Conservation (phyloP, 2,329 filamentous ascomycete genomes). For the Hymenoscyphus fructigenus region DNA sequence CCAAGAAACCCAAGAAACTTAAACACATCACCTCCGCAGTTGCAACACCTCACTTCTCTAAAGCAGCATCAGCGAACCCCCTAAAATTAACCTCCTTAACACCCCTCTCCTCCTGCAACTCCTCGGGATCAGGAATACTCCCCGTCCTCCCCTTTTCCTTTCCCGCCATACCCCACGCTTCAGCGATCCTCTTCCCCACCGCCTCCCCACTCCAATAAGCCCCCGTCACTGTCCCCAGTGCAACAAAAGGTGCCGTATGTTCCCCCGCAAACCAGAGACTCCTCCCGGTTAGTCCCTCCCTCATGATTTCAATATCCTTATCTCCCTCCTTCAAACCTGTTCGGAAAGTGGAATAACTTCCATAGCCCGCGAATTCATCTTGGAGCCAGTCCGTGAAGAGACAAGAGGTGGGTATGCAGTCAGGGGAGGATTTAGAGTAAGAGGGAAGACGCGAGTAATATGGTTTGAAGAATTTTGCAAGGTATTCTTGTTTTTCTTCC, state of each 20-base stretch:
- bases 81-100: slow-evolving; percentile 19
- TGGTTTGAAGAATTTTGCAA: slow-evolving; percentile 54
- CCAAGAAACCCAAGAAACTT: too few relatives aligned
- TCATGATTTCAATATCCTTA: slow-evolving; percentile 55
- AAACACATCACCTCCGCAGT: too few relatives aligned
- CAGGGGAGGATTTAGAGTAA: slow-evolving; percentile 45
- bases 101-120: not conserved
- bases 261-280: slow-evolving; percentile 67
- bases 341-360: slow-evolving; percentile 69
- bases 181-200: slow-evolving; percentile 64
- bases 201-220: slow-evolving; percentile 90
- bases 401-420: slow-evolving; percentile 54
- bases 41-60: slow-evolving; percentile 13
- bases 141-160: not conserved
- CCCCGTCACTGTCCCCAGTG: slow-evolving; percentile 82
- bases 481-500: slow-evolving; percentile 32
- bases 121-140: not conserved
- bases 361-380: slow-evolving; percentile 65
- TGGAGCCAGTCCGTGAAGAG: slow-evolving; percentile 65
- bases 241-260: slow-evolving; percentile 84
- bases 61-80: slow-evolving; percentile 16
- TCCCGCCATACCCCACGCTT: slow-evolving; percentile 47
- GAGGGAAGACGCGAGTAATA: slow-evolving; percentile 64
- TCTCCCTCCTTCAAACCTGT: slow-evolving; percentile 57
- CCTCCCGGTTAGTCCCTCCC: slow-evolving; percentile 43